Conservation (phyloP, 148 eudicot genomes). For the Talinum fruticosum region DNA sequence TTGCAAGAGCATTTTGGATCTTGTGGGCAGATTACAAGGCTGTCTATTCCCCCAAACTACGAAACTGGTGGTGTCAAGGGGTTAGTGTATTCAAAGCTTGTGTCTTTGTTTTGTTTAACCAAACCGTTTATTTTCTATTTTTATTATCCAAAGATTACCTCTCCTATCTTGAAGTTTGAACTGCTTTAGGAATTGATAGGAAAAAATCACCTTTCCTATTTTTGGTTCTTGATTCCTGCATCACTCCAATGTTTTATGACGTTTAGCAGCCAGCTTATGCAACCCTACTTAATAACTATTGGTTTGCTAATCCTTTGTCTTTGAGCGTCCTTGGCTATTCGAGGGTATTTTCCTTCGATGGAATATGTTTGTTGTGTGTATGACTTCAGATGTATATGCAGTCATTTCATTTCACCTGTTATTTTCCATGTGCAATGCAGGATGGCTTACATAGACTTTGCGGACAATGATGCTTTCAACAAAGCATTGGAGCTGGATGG, state of each 20-base stretch:
- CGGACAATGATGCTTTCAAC: constrained; percentile 35
- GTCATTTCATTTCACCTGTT: no score
- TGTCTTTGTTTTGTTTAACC: background rate
- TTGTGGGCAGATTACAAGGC: constrained; percentile 78
- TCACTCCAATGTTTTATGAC: no score
- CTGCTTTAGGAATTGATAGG: no score
- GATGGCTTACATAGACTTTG: constrained; percentile 60
- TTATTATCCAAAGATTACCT: background rate
- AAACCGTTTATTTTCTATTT: background rate
- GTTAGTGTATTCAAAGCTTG: constrained; percentile 29
- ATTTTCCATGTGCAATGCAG: constrained; percentile 34
- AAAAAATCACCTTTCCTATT: no score
- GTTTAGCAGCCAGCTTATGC: no score
- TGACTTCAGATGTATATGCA: background rate
- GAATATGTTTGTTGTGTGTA: background rate
- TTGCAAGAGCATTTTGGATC: constrained; percentile 57
- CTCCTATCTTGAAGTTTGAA: no score
- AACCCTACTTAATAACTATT: no score
- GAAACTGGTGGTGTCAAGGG: constrained; percentile 55
- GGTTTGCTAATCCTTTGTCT: no score
- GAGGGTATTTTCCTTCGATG: no score
- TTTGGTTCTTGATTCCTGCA: no score
- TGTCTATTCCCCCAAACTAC: constrained; percentile 53
- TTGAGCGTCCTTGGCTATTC: no score
- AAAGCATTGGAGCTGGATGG: constrained; percentile 52